These are phyloP conservation scores for Quercus rubra DNA, from an alignment of 306 rosid genomes.

Conservation along the genomic window DNA sequence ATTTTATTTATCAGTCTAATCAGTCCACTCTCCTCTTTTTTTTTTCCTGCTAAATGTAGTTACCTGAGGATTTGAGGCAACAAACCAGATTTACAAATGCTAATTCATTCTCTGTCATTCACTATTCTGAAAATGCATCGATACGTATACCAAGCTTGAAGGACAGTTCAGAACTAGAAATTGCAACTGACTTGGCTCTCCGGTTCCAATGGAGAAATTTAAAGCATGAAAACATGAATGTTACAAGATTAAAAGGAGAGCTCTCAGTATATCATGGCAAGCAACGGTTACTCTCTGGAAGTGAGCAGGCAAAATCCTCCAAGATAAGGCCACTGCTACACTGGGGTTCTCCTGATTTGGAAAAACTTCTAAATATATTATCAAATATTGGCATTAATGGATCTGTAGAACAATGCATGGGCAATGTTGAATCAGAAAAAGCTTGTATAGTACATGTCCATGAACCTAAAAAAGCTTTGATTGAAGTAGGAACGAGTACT, in stretches of 20 bases:
- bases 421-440: constrained; percentile 29
- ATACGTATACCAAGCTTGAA: constrained; percentile 41
- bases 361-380: constrained; percentile 50
- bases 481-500: constrained; percentile 51
- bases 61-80: constrained; percentile 53
- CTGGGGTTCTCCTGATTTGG: constrained; percentile 53
- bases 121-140: constrained; percentile 54
- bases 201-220: constrained; percentile 59
- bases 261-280: constrained; percentile 45
- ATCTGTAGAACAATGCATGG: constrained; percentile 22
- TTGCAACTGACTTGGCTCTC: constrained; percentile 57
- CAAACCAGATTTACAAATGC: constrained; percentile 31
- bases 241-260: constrained; percentile 63
- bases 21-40: neutral
- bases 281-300: constrained; percentile 37
- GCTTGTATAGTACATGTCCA: constrained; percentile 25
- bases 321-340: constrained; percentile 37
- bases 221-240: constrained; percentile 39
- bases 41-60: constrained; percentile 31
- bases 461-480: constrained; percentile 54
- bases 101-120: constrained; percentile 34
- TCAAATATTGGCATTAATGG: constrained; percentile 59
- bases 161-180: constrained; percentile 43
- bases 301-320: constrained; percentile 9
- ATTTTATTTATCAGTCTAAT: constrained; percentile 3